Evolutionary conservation across 495 filamentous ascomycete species (phyloP), one percentile per base, ranked within the genome.

Genomic region (Aspergillus sparsus): DNA sequence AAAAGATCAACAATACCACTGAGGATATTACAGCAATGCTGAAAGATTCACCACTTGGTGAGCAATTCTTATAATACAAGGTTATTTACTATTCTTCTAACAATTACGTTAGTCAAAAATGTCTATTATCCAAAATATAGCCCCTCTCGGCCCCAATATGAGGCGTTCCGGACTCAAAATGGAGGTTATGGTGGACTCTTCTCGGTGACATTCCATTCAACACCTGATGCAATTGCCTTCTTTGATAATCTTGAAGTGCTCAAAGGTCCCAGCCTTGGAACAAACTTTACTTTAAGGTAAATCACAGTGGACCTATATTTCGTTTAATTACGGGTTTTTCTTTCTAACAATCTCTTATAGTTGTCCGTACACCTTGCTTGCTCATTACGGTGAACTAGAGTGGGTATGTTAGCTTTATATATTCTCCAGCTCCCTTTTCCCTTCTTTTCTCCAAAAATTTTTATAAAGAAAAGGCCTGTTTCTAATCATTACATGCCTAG

Each of bases 181-280:
- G 93, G 92, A 34, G 94, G 95, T 1, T 98, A 96, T 70, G 94
- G 94, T 21, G 94, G 94, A 7, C 78, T 98, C 1, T 80, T 98
- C 10, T 94, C 90, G 15, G 85, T 92, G 32, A 91, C 87, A 0
- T 94, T 98, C 64, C 75, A 89, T 62, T 78, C 77, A 0, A 83
- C 74, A n/a, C 74, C 75, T 8, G 88, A 93, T 45, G 89, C 92
- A 13, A 74, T 90, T 34, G 83, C 84, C 0, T 97, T 97, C 71
- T 96, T 88, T 77, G 92, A 98, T 70, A 81, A 83, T 15, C 73
- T 98, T 7, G 88, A 96, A 63, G 92, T 92, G 0, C 84, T 88
- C 35, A 98, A 98, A 72, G 94, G 94, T 0, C 94, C 94, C 0
- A 97, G 93, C 68, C 80, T 98, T 21, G 94, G 94, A 0, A 98